A percentile compares a stretch with the other conserved stretches of the same genome.
phyloP scores from a whole-genome alignment of 352 stramenopile species.

The Pythium sukuiense region DNA sequence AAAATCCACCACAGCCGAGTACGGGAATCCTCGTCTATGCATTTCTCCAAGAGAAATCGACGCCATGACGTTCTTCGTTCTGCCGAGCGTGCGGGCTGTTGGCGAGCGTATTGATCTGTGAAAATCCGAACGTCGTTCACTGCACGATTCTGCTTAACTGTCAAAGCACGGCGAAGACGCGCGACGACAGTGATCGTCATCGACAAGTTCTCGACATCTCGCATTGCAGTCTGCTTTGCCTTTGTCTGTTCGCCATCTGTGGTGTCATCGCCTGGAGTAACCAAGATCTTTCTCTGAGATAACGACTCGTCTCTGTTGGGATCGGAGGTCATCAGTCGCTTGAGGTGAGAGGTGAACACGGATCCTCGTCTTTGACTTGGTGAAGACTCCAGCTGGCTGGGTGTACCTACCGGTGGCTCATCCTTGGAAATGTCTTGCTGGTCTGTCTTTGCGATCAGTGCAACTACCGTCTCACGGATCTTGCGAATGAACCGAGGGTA shows the following conservation, averaged over 20 bases:
- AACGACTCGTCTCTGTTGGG: neutral
- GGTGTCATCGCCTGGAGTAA: neutral
- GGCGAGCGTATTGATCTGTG: slow-evolving; percentile 24
- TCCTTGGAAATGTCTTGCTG: slow-evolving; percentile 2
- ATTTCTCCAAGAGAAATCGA: slow-evolving; percentile 12
- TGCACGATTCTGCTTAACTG: slow-evolving; percentile 1
- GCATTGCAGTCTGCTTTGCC: neutral
- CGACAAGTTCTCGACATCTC: neutral
- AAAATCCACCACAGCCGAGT: slow-evolving; percentile 50
- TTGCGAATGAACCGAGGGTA: slow-evolving; percentile 44
- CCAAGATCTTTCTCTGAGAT: slow-evolving; percentile 1
- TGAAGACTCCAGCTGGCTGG: neutral
- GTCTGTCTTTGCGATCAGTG: slow-evolving; percentile 27
- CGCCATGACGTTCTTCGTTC: slow-evolving; percentile 3
- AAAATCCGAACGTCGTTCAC: slow-evolving; percentile 3
- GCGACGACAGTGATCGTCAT: neutral
- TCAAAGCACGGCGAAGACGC: slow-evolving; percentile 15
- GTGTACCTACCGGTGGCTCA: neutral
- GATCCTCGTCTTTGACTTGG: slow-evolving; percentile 7
- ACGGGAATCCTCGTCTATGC: slow-evolving; percentile 25
- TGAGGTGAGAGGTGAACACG: slow-evolving; percentile 20
- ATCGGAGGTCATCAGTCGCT: slow-evolving; percentile 10
- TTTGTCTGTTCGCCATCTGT: neutral
- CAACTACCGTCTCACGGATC: slow-evolving; percentile 35
- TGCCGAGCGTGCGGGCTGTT: neutral